Conservation (phyloP, 805 yeast species). For the Nakazawaea molendinolei region DNA sequence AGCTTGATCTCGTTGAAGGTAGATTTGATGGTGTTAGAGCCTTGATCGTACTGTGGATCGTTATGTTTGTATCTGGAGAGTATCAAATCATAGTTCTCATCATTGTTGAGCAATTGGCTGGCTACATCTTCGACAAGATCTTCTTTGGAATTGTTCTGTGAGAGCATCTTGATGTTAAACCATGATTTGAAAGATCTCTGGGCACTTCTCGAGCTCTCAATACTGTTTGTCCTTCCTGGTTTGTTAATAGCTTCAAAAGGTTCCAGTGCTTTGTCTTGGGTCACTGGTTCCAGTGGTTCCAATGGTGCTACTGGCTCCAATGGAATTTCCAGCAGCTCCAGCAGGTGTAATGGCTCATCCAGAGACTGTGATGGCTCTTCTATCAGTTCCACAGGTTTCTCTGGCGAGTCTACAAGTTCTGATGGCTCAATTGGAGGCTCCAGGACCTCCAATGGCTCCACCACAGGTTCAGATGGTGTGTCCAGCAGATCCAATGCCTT, state of each 20-base stretch:
- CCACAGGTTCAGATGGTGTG: too few species aligned
- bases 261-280: not conserved
- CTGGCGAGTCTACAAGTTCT: not conserved
- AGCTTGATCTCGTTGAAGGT: conserved; percentile 41
- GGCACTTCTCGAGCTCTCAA: conserved; percentile 4
- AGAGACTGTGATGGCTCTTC: not conserved
- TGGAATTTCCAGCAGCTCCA: not conserved
- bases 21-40: conserved; percentile 32
- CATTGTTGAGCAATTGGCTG: conserved; percentile 3
- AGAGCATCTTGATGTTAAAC: conserved; percentile 10
- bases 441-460: not conserved
- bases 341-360: too few species aligned
- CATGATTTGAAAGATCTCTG: conserved; percentile 11
- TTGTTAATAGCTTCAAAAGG: not conserved
- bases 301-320: not conserved
- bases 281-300: not conserved
- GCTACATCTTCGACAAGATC: not conserved
- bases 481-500: too few species aligned
- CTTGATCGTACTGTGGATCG: conserved; percentile 19
- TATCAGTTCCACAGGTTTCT: not conserved
- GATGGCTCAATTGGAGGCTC: not conserved
- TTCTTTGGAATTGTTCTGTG: conserved; percentile 6
- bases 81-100: conserved; percentile 49
- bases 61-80: conserved; percentile 54
- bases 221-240: conserved; percentile 11